Evolutionary conservation across 768 basidiomycete species (phyloP).

Genomic region (Trametes maxima): DNA sequence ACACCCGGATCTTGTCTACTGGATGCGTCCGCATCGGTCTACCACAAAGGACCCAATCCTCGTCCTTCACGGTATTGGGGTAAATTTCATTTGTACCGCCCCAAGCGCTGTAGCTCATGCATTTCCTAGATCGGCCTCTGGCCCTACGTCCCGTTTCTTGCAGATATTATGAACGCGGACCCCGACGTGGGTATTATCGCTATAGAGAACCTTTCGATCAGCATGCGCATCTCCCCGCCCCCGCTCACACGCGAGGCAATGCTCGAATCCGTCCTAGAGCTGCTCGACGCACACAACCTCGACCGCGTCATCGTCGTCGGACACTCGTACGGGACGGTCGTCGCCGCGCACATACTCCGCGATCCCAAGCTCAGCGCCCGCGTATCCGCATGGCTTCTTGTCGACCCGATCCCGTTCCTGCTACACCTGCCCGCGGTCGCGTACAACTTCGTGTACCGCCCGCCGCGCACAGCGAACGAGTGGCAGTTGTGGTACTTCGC

Average conservation of each 20-base stretch:
- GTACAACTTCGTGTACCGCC: slow-evolving; percentile 66
- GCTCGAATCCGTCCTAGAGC: slow-evolving; percentile 44
- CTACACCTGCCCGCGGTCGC: slow-evolving; percentile 65
- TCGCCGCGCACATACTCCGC: slow-evolving; percentile 56
- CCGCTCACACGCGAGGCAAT: slow-evolving; percentile 46
- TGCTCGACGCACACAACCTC: slow-evolving; percentile 48
- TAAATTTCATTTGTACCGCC: slow-evolving; percentile 33
- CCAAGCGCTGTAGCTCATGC: background rate
- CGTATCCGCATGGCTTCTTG: slow-evolving; percentile 50
- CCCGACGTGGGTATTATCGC: slow-evolving; percentile 60
- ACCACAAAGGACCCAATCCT: slow-evolving; percentile 51
- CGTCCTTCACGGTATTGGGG: slow-evolving; percentile 74
- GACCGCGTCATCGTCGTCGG: slow-evolving; percentile 46
- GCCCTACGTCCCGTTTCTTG: slow-evolving; percentile 56
- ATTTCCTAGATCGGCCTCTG: slow-evolving; percentile 57
- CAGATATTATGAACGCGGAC: slow-evolving; percentile 44
- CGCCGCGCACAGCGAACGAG: slow-evolving; percentile 52
- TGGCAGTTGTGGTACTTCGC: slow-evolving; percentile 74
- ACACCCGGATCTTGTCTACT: slow-evolving; percentile 42
- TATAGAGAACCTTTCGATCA: slow-evolving; percentile 61
- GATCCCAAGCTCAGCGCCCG: slow-evolving; percentile 33
- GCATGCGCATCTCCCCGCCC: slow-evolving; percentile 58
- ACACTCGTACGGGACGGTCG: slow-evolving; percentile 66
- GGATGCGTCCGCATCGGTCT: slow-evolving; percentile 54
- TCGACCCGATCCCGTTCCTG: slow-evolving; percentile 69